Percentiles rank a stretch among this genome's conserved stretches.
These are phyloP conservation scores for Lolium multiflorum DNA, from an alignment of 176 grass and related monocot genomes.

Conservation along the genomic window DNA sequence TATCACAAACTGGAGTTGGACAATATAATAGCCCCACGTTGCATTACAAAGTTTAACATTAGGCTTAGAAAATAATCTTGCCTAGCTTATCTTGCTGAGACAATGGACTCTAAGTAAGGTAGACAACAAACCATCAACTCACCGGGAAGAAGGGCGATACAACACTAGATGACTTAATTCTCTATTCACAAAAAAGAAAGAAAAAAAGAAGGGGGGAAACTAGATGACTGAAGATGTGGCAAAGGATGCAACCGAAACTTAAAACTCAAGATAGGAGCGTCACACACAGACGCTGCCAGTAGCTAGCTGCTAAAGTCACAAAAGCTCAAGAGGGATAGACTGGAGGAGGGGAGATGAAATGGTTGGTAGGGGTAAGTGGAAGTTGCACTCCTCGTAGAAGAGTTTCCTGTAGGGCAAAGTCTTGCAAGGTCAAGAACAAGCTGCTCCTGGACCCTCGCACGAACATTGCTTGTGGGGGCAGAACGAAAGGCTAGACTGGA, in stretches of 20 bases:
- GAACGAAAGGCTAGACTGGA: not conserved
- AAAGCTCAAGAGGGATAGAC: slow-evolving; percentile 49
- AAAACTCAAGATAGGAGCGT: not conserved
- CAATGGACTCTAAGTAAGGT: too few relatives aligned
- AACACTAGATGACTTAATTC: too few relatives aligned
- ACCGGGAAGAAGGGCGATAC: too few relatives aligned
- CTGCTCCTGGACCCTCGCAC: not conserved
- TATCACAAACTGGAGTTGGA: not conserved
- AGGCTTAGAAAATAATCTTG: not conserved
- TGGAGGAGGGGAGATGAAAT: not conserved
- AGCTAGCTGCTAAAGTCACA: not conserved
- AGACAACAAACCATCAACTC: too few relatives aligned
- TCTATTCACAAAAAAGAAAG: too few relatives aligned
- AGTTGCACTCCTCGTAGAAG: not conserved
- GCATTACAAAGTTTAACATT: too few relatives aligned
- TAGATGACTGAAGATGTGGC: not conserved
- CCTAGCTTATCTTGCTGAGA: not conserved
- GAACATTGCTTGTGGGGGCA: not conserved
- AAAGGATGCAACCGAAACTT: not conserved
- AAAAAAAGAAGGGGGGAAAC: too few relatives aligned
- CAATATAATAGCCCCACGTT: not conserved
- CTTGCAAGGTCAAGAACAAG: slow-evolving; percentile 30
- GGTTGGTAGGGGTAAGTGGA: not conserved
- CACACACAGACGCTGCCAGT: not conserved
- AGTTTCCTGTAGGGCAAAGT: not conserved